A percentile compares a stretch with the other conserved stretches of the same genome.
Conservation (phyloP, 2,329 filamentous ascomycete species). For the Dactylellina parvicollis region DNA sequence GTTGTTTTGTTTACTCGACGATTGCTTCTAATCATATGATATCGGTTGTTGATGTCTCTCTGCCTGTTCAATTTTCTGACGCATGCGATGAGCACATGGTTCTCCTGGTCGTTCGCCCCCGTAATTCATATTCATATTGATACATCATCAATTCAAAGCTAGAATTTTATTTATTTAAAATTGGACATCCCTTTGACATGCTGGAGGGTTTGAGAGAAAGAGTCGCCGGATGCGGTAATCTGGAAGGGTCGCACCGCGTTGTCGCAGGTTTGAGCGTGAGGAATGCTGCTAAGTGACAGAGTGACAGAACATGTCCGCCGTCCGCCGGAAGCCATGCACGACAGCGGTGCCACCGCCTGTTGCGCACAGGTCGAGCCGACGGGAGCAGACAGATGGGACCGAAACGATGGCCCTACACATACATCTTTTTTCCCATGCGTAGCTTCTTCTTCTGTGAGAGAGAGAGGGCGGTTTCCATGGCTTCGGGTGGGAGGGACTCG, state of each 20-base stretch:
- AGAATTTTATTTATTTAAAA: constrained; percentile 9
- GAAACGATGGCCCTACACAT: too few species aligned
- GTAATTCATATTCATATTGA: too few species aligned
- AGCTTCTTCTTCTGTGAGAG: too few species aligned
- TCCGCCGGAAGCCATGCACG: background rate
- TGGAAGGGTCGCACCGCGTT: constrained; percentile 13
- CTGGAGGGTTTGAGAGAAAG: constrained; percentile 20
- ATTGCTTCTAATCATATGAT: background rate
- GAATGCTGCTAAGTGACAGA: constrained; percentile 19
- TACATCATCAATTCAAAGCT: background rate
- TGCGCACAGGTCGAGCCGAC: background rate
- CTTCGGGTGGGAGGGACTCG: constrained; percentile 25
- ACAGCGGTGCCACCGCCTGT: background rate
- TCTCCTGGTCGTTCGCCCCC: background rate
- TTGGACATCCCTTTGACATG: constrained; percentile 8
- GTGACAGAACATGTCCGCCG: background rate
- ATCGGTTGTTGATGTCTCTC: too few species aligned
- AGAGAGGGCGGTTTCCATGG: constrained; percentile 34
- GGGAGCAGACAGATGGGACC: background rate
- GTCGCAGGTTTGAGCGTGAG: constrained; percentile 3
- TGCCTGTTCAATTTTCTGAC: too few species aligned
- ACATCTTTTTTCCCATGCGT: too few species aligned
- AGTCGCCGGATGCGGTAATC: constrained; percentile 30
- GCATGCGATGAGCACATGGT: background rate
- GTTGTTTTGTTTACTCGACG: too few species aligned